Percentiles rank a stretch among this genome's conserved stretches.
Evolutionary conservation across 2,329 filamentous ascomycete species (phyloP).

Genomic region (Metarhizium album): DNA sequence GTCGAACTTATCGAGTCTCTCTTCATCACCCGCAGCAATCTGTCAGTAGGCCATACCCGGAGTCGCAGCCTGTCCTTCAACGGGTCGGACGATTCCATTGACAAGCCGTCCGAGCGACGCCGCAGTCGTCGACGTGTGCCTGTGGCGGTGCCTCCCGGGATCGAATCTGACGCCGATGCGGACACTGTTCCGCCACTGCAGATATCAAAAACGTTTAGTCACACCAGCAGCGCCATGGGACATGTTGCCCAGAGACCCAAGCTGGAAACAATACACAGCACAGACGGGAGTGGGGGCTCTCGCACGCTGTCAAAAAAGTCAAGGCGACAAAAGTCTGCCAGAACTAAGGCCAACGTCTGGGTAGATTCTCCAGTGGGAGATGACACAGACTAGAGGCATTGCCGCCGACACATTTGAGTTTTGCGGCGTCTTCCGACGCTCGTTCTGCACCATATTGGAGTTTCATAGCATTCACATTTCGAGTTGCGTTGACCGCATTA

Average conservation of each 20-base stretch:
- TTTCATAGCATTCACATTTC: conserved; percentile 2
- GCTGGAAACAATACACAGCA: conserved; percentile 36
- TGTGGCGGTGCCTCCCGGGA: conserved; percentile 18
- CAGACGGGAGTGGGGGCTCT: conserved; percentile 20
- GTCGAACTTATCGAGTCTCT: conserved; percentile 33
- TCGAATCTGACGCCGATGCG: conserved; percentile 24
- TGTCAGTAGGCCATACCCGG: conserved; percentile 21
- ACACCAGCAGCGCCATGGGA: conserved; percentile 14
- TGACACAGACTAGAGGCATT: conserved; percentile 20
- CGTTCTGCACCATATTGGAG: conserved; percentile 1
- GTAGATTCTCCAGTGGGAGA: conserved; percentile 27
- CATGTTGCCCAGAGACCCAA: conserved; percentile 31
- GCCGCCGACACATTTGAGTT: not conserved
- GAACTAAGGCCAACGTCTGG: conserved; percentile 14
- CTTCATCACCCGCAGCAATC: conserved; percentile 22
- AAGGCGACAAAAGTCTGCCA: conserved; percentile 20
- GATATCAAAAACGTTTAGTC: conserved; percentile 16
- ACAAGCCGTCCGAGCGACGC: conserved; percentile 18
- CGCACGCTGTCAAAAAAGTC: conserved; percentile 19
- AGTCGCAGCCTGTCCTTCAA: conserved; percentile 29
- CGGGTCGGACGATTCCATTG: conserved; percentile 22
- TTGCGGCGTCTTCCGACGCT: not conserved
- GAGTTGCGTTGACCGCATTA: conserved; percentile 9
- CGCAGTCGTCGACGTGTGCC: conserved; percentile 17
- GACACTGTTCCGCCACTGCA: conserved; percentile 16